Percentiles rank a stretch among this genome's conserved stretches.
Evolutionary conservation across 2,329 filamentous ascomycete genomes (phyloP).

Genomic region (Cephalotrichum gorgonifer): DNA sequence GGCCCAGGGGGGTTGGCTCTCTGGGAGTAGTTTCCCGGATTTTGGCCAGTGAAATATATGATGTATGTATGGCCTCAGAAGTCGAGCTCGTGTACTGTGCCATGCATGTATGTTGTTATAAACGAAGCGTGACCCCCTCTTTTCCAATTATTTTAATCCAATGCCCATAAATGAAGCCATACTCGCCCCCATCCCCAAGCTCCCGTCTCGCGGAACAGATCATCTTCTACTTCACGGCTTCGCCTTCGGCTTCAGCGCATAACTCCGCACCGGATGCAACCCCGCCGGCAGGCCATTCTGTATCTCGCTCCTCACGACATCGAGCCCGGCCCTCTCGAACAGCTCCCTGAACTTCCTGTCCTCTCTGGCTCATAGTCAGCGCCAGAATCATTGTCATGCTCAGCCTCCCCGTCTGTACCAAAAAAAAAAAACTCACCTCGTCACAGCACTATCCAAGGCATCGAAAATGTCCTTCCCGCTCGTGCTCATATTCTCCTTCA

Average conservation of each 20-base stretch:
- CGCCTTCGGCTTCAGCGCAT: neutral
- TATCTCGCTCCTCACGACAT: slow-evolving; percentile 58
- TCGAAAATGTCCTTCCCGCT: slow-evolving; percentile 60
- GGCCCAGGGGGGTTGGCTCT: no score
- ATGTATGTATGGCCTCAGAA: no score
- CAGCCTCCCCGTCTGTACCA: no score
- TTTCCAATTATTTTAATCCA: neutral
- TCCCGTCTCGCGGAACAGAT: neutral
- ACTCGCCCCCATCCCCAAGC: neutral
- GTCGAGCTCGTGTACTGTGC: no score
- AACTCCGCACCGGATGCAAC: neutral
- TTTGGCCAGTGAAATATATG: no score
- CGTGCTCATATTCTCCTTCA: slow-evolving; percentile 59
- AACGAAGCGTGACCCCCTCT: neutral
- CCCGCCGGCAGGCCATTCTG: slow-evolving; percentile 52
- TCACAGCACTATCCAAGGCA: slow-evolving; percentile 66
- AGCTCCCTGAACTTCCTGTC: slow-evolving; percentile 61
- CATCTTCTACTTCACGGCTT: neutral
- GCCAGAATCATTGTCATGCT: no score
- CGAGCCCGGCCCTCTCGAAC: slow-evolving; percentile 60
- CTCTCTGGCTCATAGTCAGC: slow-evolving; percentile 31
- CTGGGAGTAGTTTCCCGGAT: no score
- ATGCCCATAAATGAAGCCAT: no score
- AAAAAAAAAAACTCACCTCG: slow-evolving; percentile 39
- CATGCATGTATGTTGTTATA: no score